A percentile compares a stretch with the other conserved stretches of the same genome.
These are phyloP conservation scores for Dunaliella primolecta DNA, from an alignment of 139 green algal genomes.

Conservation along the genomic window DNA sequence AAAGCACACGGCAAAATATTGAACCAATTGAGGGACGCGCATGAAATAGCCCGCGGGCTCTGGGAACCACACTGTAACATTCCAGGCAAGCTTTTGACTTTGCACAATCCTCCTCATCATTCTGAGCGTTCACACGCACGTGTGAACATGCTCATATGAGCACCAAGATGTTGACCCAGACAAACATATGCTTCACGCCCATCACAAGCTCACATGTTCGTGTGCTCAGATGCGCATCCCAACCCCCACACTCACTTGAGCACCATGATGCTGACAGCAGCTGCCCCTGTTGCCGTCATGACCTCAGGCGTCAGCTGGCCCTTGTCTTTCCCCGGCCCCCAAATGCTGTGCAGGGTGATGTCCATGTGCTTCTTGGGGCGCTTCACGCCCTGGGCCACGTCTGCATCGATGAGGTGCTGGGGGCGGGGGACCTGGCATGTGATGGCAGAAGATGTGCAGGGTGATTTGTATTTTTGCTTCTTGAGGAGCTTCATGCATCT, in stretches of 20 bases:
- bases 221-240: too few relatives aligned
- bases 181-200: too few relatives aligned
- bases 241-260: constrained; percentile 27
- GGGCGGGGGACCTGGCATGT: constrained; percentile 6
- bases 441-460: constrained; percentile 78
- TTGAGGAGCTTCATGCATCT: constrained; percentile 11
- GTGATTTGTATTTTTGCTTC: constrained; percentile 49
- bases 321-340: constrained; percentile 45
- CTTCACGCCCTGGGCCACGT: constrained; percentile 12
- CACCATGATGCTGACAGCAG: constrained; percentile 35
- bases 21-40: too few relatives aligned
- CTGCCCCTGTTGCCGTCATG: constrained; percentile 39
- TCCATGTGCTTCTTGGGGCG: constrained; percentile 31
- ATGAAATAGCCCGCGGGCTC: too few relatives aligned
- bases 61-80: too few relatives aligned
- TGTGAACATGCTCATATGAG: too few relatives aligned
- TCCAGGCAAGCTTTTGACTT: too few relatives aligned
- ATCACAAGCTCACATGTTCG: too few relatives aligned
- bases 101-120: too few relatives aligned
- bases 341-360: constrained; percentile 73
- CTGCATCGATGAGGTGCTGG: constrained; percentile 2
- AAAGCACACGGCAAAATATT: too few relatives aligned
- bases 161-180: too few relatives aligned
- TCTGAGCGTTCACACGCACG: too few relatives aligned
- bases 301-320: constrained; percentile 52